These are phyloP conservation scores for Pseudisothecium myosuroides DNA, from an alignment of 225 moss, liverwort and hornwort species.

Conservation along the genomic window DNA sequence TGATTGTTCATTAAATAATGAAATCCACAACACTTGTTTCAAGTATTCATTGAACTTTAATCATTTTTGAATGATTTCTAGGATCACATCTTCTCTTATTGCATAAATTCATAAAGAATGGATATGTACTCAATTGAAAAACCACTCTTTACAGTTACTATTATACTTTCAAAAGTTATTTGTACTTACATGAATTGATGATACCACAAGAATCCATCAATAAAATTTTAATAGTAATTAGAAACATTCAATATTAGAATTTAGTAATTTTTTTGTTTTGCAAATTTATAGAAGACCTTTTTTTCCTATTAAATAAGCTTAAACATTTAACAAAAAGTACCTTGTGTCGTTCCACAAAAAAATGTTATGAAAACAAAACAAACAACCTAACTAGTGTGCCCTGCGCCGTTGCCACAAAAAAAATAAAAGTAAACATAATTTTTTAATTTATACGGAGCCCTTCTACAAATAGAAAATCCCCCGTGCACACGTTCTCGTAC, in stretches of 20 bases:
- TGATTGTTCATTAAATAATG: neutral
- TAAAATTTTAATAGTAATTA: neutral
- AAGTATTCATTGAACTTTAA: neutral
- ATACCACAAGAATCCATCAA: neutral
- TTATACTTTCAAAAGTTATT: neutral
- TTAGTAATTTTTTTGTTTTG: neutral
- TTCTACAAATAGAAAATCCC: no score
- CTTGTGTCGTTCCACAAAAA: no score
- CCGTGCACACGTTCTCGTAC: no score
- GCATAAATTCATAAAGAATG: neutral
- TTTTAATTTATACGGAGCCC: no score
- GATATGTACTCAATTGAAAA: neutral
- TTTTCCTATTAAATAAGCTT: rapidly evolving
- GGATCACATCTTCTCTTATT: neutral
- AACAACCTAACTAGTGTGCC: no score
- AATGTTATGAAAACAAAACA: no score
- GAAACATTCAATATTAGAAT: neutral
- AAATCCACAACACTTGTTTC: neutral
- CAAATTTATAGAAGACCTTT: neutral
- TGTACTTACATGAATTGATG: neutral
- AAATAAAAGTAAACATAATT: no score
- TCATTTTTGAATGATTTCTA: neutral
- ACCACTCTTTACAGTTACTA: neutral
- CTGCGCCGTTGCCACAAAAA: no score
- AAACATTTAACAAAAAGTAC: neutral